A percentile compares a stretch with the other conserved stretches of the same genome.
These are phyloP conservation scores for Sclerotinia subarctica DNA, from an alignment of 2,329 filamentous ascomycete genomes.

Conservation along the genomic window DNA sequence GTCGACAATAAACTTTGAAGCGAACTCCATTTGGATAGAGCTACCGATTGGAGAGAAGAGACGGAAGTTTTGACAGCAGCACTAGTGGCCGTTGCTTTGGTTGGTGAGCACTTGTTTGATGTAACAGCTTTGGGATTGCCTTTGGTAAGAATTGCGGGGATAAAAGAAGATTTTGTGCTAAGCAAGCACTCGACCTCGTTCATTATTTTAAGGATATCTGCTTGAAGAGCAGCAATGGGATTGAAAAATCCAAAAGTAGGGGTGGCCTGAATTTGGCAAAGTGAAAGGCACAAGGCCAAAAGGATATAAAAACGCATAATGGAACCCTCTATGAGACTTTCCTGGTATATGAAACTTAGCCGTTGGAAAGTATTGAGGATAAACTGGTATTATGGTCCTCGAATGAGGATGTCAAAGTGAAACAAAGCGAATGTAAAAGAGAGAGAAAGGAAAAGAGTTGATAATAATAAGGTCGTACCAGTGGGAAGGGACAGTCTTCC, in stretches of 20 bases:
- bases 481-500: neutral
- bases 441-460: neutral
- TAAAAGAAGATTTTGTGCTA: neutral
- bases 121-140: neutral
- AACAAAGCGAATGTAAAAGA: neutral
- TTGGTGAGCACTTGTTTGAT: slow-evolving; percentile 5
- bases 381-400: neutral
- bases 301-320: slow-evolving; percentile 9
- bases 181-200: neutral
- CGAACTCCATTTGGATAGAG: slow-evolving; percentile 14
- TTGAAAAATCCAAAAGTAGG: neutral
- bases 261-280: neutral
- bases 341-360: neutral
- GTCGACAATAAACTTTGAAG: slow-evolving; percentile 9
- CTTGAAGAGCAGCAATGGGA: slow-evolving; percentile 6
- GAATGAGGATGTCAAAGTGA: neutral
- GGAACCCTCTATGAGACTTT: neutral
- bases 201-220: neutral
- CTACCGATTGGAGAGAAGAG: slow-evolving; percentile 11
- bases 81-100: neutral
- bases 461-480: slow-evolving; percentile 1
- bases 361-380: neutral
- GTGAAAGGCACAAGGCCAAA: slow-evolving; percentile 15
- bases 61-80: neutral
- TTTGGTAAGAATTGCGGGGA: neutral